A percentile compares a stretch with the other conserved stretches of the same genome.
These are phyloP conservation scores for Dioscorea zingiberensis DNA, from an alignment of 106 monocot genomes.

Conservation along the genomic window DNA sequence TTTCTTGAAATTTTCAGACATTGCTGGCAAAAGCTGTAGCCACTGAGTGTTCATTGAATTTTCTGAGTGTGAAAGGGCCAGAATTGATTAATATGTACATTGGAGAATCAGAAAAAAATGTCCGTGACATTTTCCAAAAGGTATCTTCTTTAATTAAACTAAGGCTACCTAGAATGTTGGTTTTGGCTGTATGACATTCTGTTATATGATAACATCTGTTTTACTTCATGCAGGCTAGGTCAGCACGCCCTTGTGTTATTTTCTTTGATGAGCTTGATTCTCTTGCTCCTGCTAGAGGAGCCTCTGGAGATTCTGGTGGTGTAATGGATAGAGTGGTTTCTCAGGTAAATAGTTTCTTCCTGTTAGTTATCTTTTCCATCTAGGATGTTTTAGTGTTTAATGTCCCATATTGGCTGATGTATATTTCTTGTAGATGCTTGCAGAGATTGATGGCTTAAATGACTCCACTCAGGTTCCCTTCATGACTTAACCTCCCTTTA, in stretches of 20 bases:
- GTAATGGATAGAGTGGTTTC: constrained; percentile 99
- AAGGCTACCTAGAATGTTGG: neutral
- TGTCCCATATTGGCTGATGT: neutral
- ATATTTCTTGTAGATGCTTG: constrained; percentile 60
- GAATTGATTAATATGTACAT: constrained; percentile 99
- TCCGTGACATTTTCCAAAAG: constrained; percentile 97
- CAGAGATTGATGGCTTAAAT: constrained; percentile 89
- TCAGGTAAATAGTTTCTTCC: constrained; percentile 43
- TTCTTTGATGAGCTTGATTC: constrained; percentile 99
- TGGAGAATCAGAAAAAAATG: constrained; percentile 99
- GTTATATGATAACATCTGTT: neutral
- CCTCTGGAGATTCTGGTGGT: constrained; percentile 97
- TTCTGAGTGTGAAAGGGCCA: constrained; percentile 93
- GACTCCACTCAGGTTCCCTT: constrained; percentile 66
- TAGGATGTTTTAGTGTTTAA: neutral
- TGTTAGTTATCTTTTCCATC: neutral
- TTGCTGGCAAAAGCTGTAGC: constrained; percentile 96
- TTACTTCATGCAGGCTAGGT: constrained; percentile 59
- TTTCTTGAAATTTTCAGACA: constrained; percentile 38
- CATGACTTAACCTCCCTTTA: neutral
- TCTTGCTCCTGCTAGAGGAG: constrained; percentile 96
- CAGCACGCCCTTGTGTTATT: constrained; percentile 96
- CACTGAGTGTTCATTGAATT: constrained; percentile 93
- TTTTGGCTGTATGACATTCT: neutral
- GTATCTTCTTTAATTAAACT: constrained; percentile 19